A percentile compares a stretch with the other conserved stretches of the same genome.
These are phyloP conservation scores for Laguncularia racemosa DNA, from an alignment of 345 rosid species.

Conservation along the genomic window DNA sequence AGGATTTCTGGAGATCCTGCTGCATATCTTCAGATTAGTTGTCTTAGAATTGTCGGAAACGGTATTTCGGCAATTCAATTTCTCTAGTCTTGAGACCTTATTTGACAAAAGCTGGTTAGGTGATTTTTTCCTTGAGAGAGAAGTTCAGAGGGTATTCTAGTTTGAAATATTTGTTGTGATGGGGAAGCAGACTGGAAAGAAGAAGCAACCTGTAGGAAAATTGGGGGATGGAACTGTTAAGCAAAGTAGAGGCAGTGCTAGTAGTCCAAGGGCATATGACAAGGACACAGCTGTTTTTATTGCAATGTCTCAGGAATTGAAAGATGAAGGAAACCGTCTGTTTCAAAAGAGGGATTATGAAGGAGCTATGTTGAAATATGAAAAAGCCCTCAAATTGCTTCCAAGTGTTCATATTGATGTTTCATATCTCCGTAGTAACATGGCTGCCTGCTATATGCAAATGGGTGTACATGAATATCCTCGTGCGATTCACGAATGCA, in stretches of 20 bases:
- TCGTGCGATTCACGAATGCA: conserved; percentile 65
- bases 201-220: conserved; percentile 28
- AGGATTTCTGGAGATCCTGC: too few species aligned
- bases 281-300: conserved; percentile 45
- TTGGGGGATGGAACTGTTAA: conserved; percentile 29
- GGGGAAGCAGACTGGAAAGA: conserved; percentile 46
- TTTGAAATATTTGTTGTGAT: conserved; percentile 9
- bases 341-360: conserved; percentile 73
- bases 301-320: conserved; percentile 58
- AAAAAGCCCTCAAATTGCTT: conserved; percentile 72
- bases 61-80: too few species aligned
- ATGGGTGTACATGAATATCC: conserved; percentile 66
- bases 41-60: too few species aligned
- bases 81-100: too few species aligned
- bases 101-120: too few species aligned
- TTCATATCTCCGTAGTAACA: conserved; percentile 58
- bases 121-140: too few species aligned
- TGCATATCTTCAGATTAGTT: too few species aligned
- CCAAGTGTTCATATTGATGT: conserved; percentile 56
- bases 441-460: conserved; percentile 94
- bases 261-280: conserved; percentile 30
- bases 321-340: conserved; percentile 76
- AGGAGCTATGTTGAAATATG: conserved; percentile 71
- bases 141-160: too few species aligned
- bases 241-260: conserved; percentile 24